phyloP scores from a whole-genome alignment of 352 stramenopile species.

The Peronospora farinosa region DNA sequence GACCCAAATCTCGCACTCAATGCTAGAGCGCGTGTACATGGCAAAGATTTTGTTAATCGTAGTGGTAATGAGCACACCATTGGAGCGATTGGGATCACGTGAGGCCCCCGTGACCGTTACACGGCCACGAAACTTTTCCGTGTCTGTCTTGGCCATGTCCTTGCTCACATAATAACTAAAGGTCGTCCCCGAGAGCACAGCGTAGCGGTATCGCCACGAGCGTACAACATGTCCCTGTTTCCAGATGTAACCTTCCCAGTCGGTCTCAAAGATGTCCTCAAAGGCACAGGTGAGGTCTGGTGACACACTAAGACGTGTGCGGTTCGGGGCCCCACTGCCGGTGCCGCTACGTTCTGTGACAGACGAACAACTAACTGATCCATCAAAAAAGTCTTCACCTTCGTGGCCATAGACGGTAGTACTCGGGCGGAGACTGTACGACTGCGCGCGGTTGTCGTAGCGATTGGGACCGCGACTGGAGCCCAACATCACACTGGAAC shows the following conservation, averaged over 20 bases:
- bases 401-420: slow-evolving; percentile 61
- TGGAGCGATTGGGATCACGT: slow-evolving; percentile 53
- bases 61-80: slow-evolving; percentile 78
- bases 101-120: slow-evolving; percentile 73
- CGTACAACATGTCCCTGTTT: slow-evolving; percentile 84
- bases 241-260: slow-evolving; percentile 86
- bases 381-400: slow-evolving; percentile 45
- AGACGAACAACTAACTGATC: slow-evolving; percentile 46
- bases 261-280: slow-evolving; percentile 81
- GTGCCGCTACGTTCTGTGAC: slow-evolving; percentile 41
- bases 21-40: slow-evolving; percentile 74
- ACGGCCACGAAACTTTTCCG: slow-evolving; percentile 76
- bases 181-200: slow-evolving; percentile 66
- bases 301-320: slow-evolving; percentile 54
- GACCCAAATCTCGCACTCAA: slow-evolving; percentile 82
- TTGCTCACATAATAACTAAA: slow-evolving; percentile 84
- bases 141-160: slow-evolving; percentile 68
- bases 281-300: slow-evolving; percentile 64
- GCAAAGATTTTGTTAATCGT: slow-evolving; percentile 84
- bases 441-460: slow-evolving; percentile 35
- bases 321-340: slow-evolving; percentile 25
- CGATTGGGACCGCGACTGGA: slow-evolving; percentile 27
- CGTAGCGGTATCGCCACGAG: slow-evolving; percentile 81
- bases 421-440: slow-evolving; percentile 55
- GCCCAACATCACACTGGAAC: slow-evolving; percentile 26